These are phyloP conservation scores for Suhomyces vadensis DNA, from an alignment of 805 yeast genomes.

Conservation along the genomic window DNA sequence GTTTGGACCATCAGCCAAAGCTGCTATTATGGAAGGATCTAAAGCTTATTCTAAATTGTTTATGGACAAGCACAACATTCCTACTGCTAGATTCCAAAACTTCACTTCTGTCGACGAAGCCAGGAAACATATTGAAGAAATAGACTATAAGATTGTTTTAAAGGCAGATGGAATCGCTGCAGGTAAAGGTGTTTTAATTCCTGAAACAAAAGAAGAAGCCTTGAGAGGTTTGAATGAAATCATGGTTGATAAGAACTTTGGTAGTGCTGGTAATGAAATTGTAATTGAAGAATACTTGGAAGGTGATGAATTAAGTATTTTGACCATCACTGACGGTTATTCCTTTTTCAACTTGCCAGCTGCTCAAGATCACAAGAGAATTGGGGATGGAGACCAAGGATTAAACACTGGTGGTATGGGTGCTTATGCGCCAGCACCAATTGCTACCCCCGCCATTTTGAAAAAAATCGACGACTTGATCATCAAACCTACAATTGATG, in stretches of 20 bases:
- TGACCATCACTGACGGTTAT: slow-evolving; percentile 93
- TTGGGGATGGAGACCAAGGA: slow-evolving; percentile 91
- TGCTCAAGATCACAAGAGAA: slow-evolving; percentile 97
- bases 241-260: slow-evolving; percentile 88
- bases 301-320: slow-evolving; percentile 94
- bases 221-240: slow-evolving; percentile 77
- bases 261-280: slow-evolving; percentile 87
- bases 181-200: slow-evolving; percentile 97
- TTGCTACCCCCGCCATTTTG: slow-evolving; percentile 77
- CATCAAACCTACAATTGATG: slow-evolving; percentile 88
- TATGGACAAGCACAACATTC: slow-evolving; percentile 89
- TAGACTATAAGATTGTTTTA: slow-evolving; percentile 78
- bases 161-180: slow-evolving; percentile 99
- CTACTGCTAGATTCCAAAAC: slow-evolving; percentile 89
- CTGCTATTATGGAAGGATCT: slow-evolving; percentile 96
- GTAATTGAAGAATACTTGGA: slow-evolving; percentile 95
- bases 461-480: slow-evolving; percentile 70
- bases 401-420: slow-evolving; percentile 99
- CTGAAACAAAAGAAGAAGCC: slow-evolving; percentile 82
- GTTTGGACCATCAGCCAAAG: slow-evolving; percentile 91
- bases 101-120: slow-evolving; percentile 80
- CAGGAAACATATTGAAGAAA: slow-evolving; percentile 59
- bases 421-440: slow-evolving; percentile 97
- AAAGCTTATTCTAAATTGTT: slow-evolving; percentile 92
- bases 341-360: slow-evolving; percentile 88